Base-by-base conservation (phyloP, 2,329 filamentous ascomycete genomes). In the Colletotrichum gloeosporioides region DNA sequence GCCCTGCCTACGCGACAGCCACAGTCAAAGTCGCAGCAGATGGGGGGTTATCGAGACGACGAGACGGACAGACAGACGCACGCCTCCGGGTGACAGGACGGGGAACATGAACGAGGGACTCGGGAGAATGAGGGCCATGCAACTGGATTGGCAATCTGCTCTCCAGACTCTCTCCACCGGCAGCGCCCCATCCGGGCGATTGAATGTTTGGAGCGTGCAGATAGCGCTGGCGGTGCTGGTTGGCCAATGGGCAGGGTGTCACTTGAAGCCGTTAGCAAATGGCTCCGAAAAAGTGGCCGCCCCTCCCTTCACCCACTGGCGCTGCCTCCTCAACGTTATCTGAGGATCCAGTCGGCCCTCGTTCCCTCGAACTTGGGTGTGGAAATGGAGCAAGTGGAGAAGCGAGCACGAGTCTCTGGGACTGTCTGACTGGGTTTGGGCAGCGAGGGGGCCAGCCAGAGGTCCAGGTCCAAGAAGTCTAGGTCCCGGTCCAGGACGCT, bases 261-360 rank as follows among this genome's bases (percentile, higher is more conserved):
- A 76, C 73, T 73, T 64, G 63, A 76, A 76, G 73, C 59, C 64
- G 73, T 76, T 76, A 73, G 73, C 64, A 73, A 76, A 76, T 76
- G 73, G 64, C 73, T 61, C 64, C 70, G 73, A 69, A 73, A 73
- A 65, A 64, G 64, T 73, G 70, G 73, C 70, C 70, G 73, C 53
- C 69, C 73, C 62, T 68, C 16, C 25, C 16, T 25, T 32, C 36
- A 12, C 25, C 69, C 73, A 73, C 44, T 69, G 69, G 55, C 70
- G 69, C 59, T 65, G 44, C 29, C 70, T 73, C 57, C 57, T 61
- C 64, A 73, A 73, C 64, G 73, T 73, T 76, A 73, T 76, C 70
- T 76, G 22, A 69, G 59, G 64, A 69, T 69, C 64, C 73, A 27
- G 27, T 67, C 32, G 57, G 31, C 29, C 64, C 57, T 67, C 62